These are phyloP conservation scores for Saturnispora zaruensis DNA, from an alignment of 805 yeast genomes.

Conservation along the genomic window DNA sequence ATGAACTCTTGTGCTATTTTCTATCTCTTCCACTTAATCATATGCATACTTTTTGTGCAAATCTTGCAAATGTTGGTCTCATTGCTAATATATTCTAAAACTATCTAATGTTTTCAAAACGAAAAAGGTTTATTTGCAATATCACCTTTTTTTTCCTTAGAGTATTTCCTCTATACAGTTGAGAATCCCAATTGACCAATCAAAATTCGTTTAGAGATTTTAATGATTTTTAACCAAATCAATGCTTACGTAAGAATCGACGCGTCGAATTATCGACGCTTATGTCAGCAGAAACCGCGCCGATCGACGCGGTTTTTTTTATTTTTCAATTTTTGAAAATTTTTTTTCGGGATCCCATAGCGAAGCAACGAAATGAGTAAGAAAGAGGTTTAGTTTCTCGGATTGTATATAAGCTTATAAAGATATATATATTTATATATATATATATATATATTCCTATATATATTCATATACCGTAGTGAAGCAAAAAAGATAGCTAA, in stretches of 20 bases:
- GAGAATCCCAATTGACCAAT: background rate
- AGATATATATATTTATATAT: too few species aligned
- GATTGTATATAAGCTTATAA: background rate
- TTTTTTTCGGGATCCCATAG: background rate
- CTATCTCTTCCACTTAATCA: background rate
- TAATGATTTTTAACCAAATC: too few species aligned
- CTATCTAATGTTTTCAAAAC: background rate
- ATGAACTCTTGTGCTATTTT: background rate
- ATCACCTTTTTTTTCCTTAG: background rate
- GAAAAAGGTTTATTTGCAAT: background rate
- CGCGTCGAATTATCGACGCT: background rate
- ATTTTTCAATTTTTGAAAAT: background rate
- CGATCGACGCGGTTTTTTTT: background rate
- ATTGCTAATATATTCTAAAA: background rate
- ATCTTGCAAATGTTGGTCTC: conserved; percentile 8
- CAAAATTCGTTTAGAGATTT: background rate
- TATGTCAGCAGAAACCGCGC: background rate
- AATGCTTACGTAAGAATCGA: background rate
- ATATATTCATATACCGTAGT: too few species aligned
- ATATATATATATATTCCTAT: too few species aligned
- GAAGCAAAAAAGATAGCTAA: too few species aligned
- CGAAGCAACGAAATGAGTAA: background rate
- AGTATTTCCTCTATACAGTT: background rate
- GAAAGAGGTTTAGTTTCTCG: background rate
- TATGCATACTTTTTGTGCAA: conserved; percentile 4